phyloP scores from a whole-genome alignment of 2,329 filamentous ascomycete genomes.

The Pseudophaeomoniella oleicola region DNA sequence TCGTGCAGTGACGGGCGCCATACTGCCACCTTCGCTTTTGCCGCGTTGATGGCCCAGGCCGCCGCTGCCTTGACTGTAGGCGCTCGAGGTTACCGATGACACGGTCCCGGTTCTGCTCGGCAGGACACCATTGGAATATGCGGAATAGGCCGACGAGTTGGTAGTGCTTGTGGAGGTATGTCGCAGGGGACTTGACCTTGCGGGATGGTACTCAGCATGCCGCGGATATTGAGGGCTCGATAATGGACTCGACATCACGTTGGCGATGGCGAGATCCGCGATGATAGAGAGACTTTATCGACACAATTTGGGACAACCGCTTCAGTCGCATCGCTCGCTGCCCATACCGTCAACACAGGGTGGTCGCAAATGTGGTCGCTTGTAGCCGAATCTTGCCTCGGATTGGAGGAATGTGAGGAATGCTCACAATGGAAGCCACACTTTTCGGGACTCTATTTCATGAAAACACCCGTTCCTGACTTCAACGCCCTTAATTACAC shows the following conservation, averaged over 20 bases:
- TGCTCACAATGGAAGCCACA: neutral
- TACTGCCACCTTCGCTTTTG: slow-evolving; percentile 54
- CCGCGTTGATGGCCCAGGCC: slow-evolving; percentile 53
- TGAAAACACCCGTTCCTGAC: neutral
- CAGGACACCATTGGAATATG: slow-evolving; percentile 30
- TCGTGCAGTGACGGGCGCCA: slow-evolving; percentile 35
- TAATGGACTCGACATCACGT: slow-evolving; percentile 2
- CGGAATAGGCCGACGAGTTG: slow-evolving; percentile 37
- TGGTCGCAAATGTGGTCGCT: slow-evolving; percentile 1
- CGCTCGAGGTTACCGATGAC: slow-evolving; percentile 57
- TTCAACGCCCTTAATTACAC: neutral
- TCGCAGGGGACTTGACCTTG: slow-evolving; percentile 29
- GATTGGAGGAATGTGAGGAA: neutral
- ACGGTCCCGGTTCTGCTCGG: slow-evolving; percentile 53
- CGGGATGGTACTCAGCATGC: slow-evolving; percentile 4
- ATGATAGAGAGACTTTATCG: neutral
- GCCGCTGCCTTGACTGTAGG: slow-evolving; percentile 27
- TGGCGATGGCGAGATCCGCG: neutral
- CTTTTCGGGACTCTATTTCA: neutral
- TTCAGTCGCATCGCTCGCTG: neutral
- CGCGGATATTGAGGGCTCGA: neutral
- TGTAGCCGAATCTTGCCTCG: neutral
- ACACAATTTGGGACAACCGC: neutral
- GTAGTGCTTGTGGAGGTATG: slow-evolving; percentile 42
- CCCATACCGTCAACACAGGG: neutral